phyloP scores from a whole-genome alignment of 441 rosid genomes.

The Populus hybrid region DNA sequence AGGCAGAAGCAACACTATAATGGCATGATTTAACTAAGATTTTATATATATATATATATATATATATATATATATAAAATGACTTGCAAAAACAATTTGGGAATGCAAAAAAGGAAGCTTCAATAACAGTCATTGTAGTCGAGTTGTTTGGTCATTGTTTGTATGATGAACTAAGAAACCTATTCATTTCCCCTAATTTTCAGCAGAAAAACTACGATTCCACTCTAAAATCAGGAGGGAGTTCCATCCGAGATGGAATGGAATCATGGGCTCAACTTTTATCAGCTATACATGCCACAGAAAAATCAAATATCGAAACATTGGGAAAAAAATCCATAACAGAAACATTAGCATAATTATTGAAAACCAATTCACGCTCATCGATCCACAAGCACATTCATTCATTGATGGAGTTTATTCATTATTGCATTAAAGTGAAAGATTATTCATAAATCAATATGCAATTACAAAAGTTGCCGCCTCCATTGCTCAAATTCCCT shows the following conservation, averaged over 20 bases:
- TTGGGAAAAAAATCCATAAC: background rate
- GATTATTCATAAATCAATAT: constrained; percentile 19
- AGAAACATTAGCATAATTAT: background rate
- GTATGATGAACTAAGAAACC: background rate
- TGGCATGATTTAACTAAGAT: background rate
- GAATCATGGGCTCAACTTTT: background rate
- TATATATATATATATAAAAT: too few species aligned
- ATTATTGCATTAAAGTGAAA: background rate
- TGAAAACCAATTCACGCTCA: background rate
- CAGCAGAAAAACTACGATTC: background rate
- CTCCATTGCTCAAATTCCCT: constrained; percentile 8
- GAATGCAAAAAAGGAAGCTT: background rate
- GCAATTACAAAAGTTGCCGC: constrained; percentile 23
- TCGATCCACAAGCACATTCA: background rate
- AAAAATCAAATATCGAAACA: background rate
- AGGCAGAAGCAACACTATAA: background rate
- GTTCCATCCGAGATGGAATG: background rate
- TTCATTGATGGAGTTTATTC: background rate
- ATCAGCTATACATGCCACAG: background rate
- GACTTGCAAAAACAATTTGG: background rate
- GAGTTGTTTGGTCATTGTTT: background rate
- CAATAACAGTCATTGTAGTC: background rate
- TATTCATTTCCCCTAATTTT: background rate
- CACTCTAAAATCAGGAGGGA: background rate
- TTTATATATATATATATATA: too few species aligned